Base-by-base conservation (phyloP, 2,329 filamentous ascomycete species). In the Fusarium illudens region DNA sequence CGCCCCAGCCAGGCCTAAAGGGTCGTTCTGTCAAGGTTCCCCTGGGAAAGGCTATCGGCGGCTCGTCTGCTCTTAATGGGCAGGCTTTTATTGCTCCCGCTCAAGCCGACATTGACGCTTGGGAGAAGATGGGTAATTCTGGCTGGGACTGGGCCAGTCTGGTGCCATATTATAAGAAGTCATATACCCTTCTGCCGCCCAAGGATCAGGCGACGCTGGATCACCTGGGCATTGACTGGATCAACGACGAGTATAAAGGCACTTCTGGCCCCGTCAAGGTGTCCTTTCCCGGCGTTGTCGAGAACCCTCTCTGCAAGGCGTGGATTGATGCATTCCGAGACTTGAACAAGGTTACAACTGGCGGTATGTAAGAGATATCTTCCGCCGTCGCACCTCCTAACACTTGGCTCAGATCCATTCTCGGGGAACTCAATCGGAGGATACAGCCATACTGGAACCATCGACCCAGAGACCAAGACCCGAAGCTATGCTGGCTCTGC, bases 91-190 rank as follows among this genome's bases (percentile, higher is more conserved):
- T 32, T 5, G 19, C 34, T 13, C n/a, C 39, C 8, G 19, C 39
- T 4, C 27, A 39, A 29, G 17, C 19, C 10, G 39, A 48, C 9
- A 32, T 44, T 30, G 53, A 56, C 11, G 53, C 39, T 15, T 56
- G 53, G 53, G 39, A 19, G 9, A 30, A 58, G 19, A 13, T 58
- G 2, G 55, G 55, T 2, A 58, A 44, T 20, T 6, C 27, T 9
- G 55, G 55, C 7, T 58, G 55, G 55, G 27, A 42, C 15, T 58
- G 55, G 36, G 50, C 49, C 4, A 32, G 49, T 10, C 17, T 51
- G 15, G 20, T 27, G 13, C 49, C 32, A 32, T 51, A 34, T 12
- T 51, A 51, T 9, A 51, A 36, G 9, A 52, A 52, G 33, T 27
- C 50, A 4, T 33, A 32, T 20, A 51, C 48, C 13, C 32, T 51